Base-by-base conservation (phyloP, 75 land plant genomes). In the Sequoia sempervirens region DNA sequence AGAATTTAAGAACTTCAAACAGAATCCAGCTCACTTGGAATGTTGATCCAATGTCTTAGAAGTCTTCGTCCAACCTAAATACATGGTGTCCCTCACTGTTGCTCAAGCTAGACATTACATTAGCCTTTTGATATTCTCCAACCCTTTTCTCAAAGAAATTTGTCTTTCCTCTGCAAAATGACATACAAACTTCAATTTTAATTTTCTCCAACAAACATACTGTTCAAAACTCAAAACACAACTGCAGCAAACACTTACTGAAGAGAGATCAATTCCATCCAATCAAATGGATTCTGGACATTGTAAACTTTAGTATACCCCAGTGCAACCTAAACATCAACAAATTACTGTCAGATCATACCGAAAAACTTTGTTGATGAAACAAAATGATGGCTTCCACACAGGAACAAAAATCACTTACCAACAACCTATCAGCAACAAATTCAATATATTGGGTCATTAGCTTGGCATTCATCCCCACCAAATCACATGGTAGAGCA, bases 71-170 rank as follows among this genome's bases (percentile, higher is more conserved):
- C 32, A 89, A 28, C 37, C 82, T 91, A 82, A 95, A 95, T 9
- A 90, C 95, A 83, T 93, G 95, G 64, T 50, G 86, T 32, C 80
- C 53, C 13, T 34, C 89, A 34, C 86, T 90, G 47, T 84, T 88
- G 40, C 70, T 87, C 30, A 93, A 14, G 34, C 89, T 88, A 1
- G 91, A 85, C 96, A 95, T 95, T 15, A 95, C 95, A 9, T 90
- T 88, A 2, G 96, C 96, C 89, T 95, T 94, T 82, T 94, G 96
- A 81, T 93, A 94, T 37, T 94, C 96, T 72, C 96, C 96, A 70
- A 94, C 96, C 81, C 96, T 91, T 84, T 95, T 93, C 91, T 95
- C 96, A 74, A 95, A 95, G 87, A 93, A 93, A 64, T 91, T 91
- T 37, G 91, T 84, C 84, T 92, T 84, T 90, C 86, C 93, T 92